Evolutionary conservation across 2,329 filamentous ascomycete genomes (phyloP), one percentile per base, ranked within the genome.

Genomic region (Trichophyton verrucosum): DNA sequence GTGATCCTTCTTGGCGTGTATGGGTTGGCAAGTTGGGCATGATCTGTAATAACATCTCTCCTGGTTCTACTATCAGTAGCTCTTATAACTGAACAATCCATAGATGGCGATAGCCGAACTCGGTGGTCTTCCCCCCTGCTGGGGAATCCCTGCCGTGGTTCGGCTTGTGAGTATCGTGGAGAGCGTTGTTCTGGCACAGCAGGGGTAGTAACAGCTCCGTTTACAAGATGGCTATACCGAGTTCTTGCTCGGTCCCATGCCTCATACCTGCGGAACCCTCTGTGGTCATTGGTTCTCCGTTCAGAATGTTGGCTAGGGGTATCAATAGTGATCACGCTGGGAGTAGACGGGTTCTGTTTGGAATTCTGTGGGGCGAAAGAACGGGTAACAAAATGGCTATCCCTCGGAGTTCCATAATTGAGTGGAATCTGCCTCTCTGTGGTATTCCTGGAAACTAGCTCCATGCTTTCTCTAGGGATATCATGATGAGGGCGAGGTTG

Each of bases 231-330:
- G 58, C 72, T 73, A 64, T 75, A 76, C 58, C 72, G 69, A 63
- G 72, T 71, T 63, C 74, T 68, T 22, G 75, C 75, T 62, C 75
- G 74, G 61, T 77, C 74, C 76, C 76, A 78, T 53, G 75, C 74
- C 66, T 76, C 72, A 63, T 77, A 78, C 65, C 76, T 73, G 66
- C 72, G 77, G 60, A 76, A 77, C 38, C 75, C 75, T 60, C 76
- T 73, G 57, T 74, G 74, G 61, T 76, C 72, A 66, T 74, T 66
- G 57, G 69, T 71, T 38, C 69, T 67, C 65, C 69, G 55, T 69
- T 71, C 38, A 70, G 68, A 8, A 55, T 36, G 17, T n/a, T 55
- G 51, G 7, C 15, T 33, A 15, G 51, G 30, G 4, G 27, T 15
- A n/a, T 55, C 27, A 55, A 55, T 30, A 55, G 51, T n/a, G 33